Percentiles rank a stretch among this genome's conserved stretches.
Evolutionary conservation across 352 stramenopile genomes (phyloP).

Genomic region (Peronospora belbahrii): DNA sequence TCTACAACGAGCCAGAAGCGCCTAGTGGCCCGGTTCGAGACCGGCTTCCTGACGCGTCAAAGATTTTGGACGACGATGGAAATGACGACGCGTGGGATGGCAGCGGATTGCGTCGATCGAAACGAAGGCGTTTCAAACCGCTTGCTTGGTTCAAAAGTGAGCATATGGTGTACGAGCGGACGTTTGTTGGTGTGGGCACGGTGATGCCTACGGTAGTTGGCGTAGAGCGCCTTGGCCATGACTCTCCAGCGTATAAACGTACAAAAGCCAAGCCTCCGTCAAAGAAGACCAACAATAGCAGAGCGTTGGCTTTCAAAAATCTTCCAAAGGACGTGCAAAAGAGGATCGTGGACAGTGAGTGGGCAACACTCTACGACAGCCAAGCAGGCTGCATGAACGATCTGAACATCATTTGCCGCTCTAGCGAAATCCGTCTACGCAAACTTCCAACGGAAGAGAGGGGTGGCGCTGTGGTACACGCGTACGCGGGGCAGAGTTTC

Average conservation of each 20-base stretch:
- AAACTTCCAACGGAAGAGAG: constrained; percentile 51
- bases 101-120: constrained; percentile 58
- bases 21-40: constrained; percentile 32
- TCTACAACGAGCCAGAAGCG: constrained; percentile 31
- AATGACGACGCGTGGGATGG: constrained; percentile 29
- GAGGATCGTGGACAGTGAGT: constrained; percentile 56
- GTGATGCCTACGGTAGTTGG: constrained; percentile 73
- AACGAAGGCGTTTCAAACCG: constrained; percentile 72
- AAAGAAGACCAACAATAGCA: constrained; percentile 32
- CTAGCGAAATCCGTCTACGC: constrained; percentile 62
- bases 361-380: constrained; percentile 63
- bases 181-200: constrained; percentile 67
- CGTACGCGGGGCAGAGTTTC: constrained; percentile 83
- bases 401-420: constrained; percentile 75
- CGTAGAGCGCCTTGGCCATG: constrained; percentile 54
- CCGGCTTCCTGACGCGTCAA: constrained; percentile 40
- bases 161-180: constrained; percentile 80
- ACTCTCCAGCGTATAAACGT: constrained; percentile 41
- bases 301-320: constrained; percentile 28
- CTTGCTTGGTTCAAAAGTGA: constrained; percentile 87
- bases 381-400: constrained; percentile 50
- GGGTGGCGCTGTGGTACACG: constrained; percentile 37
- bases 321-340: constrained; percentile 51
- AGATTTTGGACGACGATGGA: constrained; percentile 23
- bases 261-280: constrained; percentile 33